phyloP scores from a whole-genome alignment of 768 basidiomycete genomes.

The Kwoniella shandongensis region DNA sequence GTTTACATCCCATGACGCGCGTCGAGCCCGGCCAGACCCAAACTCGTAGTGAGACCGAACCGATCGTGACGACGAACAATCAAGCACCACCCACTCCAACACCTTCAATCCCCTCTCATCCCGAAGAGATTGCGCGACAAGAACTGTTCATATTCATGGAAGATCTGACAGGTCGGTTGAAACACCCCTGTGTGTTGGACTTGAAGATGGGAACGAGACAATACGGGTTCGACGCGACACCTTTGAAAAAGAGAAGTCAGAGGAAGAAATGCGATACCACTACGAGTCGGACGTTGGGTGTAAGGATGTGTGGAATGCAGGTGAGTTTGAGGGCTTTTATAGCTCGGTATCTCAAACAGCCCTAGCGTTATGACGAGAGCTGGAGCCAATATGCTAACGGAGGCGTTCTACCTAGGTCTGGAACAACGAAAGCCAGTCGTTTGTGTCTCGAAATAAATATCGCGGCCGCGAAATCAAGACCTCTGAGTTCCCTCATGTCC shows the following conservation, averaged over 20 bases:
- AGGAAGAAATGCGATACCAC: constrained; percentile 97
- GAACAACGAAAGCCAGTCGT: constrained; percentile 79
- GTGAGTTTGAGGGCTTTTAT: constrained; percentile 58
- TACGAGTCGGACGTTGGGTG: constrained; percentile 84
- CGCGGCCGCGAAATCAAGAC: constrained; percentile 84
- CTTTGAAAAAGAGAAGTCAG: constrained; percentile 94
- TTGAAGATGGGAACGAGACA: constrained; percentile 99
- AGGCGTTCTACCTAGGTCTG: constrained; percentile 67
- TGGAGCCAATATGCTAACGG: neutral
- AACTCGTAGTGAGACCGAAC: neutral
- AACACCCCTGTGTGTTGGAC: constrained; percentile 91
- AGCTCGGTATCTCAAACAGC: neutral
- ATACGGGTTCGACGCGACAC: constrained; percentile 92
- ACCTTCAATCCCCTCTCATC: constrained; percentile 22
- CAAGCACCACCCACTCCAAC: constrained; percentile 7
- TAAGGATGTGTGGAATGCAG: constrained; percentile 98
- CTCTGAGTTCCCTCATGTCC: constrained; percentile 76
- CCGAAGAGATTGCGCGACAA: constrained; percentile 67
- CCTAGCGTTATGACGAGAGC: neutral
- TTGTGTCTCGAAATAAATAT: constrained; percentile 94
- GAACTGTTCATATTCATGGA: constrained; percentile 99
- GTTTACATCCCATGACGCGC: constrained; percentile 18
- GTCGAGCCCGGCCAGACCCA: neutral
- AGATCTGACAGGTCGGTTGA: constrained; percentile 88
- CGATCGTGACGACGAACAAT: neutral